Evolutionary conservation across 2,329 filamentous ascomycete genomes (phyloP).

Genomic region (Ophiocordyceps sinensis): DNA sequence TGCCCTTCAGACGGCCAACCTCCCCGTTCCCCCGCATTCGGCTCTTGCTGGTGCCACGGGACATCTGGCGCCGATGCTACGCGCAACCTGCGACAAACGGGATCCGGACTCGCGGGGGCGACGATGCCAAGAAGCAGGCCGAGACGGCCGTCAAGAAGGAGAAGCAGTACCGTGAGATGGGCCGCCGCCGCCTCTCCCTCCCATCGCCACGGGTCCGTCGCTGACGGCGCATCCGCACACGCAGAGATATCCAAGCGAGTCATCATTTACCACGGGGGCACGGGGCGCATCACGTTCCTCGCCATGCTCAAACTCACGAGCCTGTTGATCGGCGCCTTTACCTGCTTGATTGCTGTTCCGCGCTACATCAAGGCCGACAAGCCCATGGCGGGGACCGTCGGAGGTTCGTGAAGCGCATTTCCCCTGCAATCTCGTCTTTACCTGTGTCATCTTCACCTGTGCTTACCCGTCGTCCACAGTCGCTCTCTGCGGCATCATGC

Average conservation of each 20-base stretch:
- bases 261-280: conserved; percentile 64
- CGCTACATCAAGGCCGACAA: conserved; percentile 33
- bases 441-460: neutral
- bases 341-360: conserved; percentile 48
- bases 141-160: neutral
- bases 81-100: conserved; percentile 5
- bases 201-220: neutral
- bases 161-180: neutral
- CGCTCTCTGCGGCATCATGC: conserved; percentile 44
- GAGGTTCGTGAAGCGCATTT: conserved; percentile 17
- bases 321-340: conserved; percentile 53
- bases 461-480: conserved; percentile 23
- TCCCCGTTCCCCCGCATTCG: neutral
- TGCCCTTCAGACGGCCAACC: neutral
- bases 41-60: conserved; percentile 5
- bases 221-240: neutral
- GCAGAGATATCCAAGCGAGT: conserved; percentile 41
- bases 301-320: conserved; percentile 58
- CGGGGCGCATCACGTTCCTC: conserved; percentile 49
- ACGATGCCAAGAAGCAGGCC: neutral
- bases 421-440: neutral
- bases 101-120: neutral
- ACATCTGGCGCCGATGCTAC: conserved; percentile 13
- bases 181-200: neutral
- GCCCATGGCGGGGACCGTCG: conserved; percentile 17